phyloP scores from a whole-genome alignment of 1,139 yeast genomes.

The Kodamaea arcana region DNA sequence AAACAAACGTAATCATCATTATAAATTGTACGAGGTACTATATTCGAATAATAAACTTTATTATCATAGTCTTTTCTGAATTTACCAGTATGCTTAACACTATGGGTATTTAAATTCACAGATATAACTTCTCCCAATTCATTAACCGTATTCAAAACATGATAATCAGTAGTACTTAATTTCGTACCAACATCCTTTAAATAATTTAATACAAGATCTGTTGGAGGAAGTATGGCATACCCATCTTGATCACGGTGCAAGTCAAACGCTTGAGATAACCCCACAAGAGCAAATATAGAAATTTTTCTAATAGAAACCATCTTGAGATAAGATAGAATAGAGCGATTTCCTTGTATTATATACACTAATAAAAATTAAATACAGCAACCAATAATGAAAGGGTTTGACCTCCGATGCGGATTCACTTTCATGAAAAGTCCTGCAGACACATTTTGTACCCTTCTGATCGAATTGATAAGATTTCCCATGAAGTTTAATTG shows the following conservation, averaged over 20 bases:
- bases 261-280: constrained; percentile 9
- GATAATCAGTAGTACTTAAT: constrained; percentile 8
- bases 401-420: neutral
- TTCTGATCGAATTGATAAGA: constrained; percentile 5
- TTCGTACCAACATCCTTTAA: constrained; percentile 7
- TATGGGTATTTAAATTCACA: constrained; percentile 15
- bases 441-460: no score
- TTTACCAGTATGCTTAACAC: constrained; percentile 10
- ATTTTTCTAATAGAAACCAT: constrained; percentile 13
- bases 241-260: constrained; percentile 12
- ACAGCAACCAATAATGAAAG: neutral
- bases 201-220: constrained; percentile 11
- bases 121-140: constrained; percentile 12
- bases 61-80: constrained; percentile 11
- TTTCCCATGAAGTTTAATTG: neutral
- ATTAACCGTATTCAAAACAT: constrained; percentile 13
- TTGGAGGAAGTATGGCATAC: constrained; percentile 14
- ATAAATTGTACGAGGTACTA: constrained; percentile 7
- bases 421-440: neutral
- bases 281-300: constrained; percentile 7
- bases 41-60: constrained; percentile 9
- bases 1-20: constrained; percentile 9
- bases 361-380: neutral
- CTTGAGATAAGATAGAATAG: neutral
- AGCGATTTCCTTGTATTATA: neutral